Evolutionary conservation across 257 asterid genomes (phyloP).

Genomic region (Thymus quinquecostatus): DNA sequence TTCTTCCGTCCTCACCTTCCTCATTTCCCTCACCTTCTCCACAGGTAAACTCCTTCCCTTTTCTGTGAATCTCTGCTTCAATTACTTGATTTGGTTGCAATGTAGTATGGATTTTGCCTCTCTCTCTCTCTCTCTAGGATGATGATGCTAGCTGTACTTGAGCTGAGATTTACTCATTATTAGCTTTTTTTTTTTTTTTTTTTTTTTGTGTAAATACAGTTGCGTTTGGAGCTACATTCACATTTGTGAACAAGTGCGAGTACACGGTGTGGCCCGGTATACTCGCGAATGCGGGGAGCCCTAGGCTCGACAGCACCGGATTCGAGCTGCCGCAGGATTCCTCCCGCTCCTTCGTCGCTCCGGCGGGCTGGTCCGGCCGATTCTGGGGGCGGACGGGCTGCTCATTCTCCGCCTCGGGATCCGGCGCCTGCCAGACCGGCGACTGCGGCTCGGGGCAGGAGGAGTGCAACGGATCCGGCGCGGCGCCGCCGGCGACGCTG

Average conservation of each 20-base stretch:
- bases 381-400: constrained; percentile 94
- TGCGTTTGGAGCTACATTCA: constrained; percentile 75
- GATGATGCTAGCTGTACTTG: too few species aligned
- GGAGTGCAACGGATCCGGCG: constrained; percentile 90
- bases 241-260: constrained; percentile 83
- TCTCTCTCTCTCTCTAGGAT: constrained; percentile 5
- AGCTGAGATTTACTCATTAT: background rate
- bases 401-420: constrained; percentile 58
- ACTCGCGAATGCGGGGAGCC: constrained; percentile 86
- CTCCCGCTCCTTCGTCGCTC: constrained; percentile 68
- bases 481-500: constrained; percentile 88
- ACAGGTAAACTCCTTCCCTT: constrained; percentile 44
- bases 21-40: constrained; percentile 44
- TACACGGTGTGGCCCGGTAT: constrained; percentile 94
- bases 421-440: constrained; percentile 71
- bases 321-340: constrained; percentile 75
- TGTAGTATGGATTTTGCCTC: constrained; percentile 1
- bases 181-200: constrained; percentile 1
- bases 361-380: constrained; percentile 96
- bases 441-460: constrained; percentile 85
- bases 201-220: constrained; percentile 38
- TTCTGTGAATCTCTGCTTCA: background rate
- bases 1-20: constrained; percentile 35
- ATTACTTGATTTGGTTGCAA: background rate
- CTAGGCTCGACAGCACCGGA: constrained; percentile 75